Base-by-base conservation (phyloP, 352 stramenopile genomes). In the Aphanomyces euteiches region DNA sequence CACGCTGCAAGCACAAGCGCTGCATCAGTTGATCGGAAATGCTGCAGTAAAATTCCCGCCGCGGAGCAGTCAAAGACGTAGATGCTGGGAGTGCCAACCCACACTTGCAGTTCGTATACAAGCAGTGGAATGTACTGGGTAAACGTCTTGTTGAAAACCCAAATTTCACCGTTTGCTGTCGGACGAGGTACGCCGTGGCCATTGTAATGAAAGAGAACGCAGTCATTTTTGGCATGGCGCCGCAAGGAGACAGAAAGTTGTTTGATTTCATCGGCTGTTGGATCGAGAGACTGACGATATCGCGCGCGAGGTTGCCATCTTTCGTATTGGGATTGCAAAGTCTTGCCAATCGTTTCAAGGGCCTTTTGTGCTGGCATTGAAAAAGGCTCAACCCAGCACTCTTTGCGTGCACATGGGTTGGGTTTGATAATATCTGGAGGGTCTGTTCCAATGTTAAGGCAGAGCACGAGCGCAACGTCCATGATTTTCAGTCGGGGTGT, bases 111-210 rank as follows among this genome's bases (percentile, higher is more conserved):
- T 63, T 99, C 95, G 56, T 96, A 97, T 10, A 99, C 90, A 34
- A 96, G 85, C 37, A 99, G 78, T 19, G 98, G 97, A 66, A 99
- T 99, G 80, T 99, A 99, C 82, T 99, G 96, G 40, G 97, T 99
- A 78, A 99, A 98, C 76, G 96, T 97, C 81, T 98, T 98, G 82
- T 99, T 99, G 78, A 99, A 99, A 21, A 99, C 92, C 97, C 97
- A 99, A 61, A 99, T 94, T 75, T 99, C 97, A 45, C 97, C 97
- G 78, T 98, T 98, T 10, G 84, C 79, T 7, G 97, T 99, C 21
- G 92, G 96, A n/a, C 93, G 78, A 38, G 97, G 98, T 19, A 99
- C 97, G 47, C 98, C 98, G 78, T 99, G 98, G 60, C 98, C 98
- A 80, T 99, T 99, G 85, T 99, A 99, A 81, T 99, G 98, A 66